These are phyloP conservation scores for Emergomyces orientalis DNA, from an alignment of 2,329 filamentous ascomycete species.

Conservation along the genomic window DNA sequence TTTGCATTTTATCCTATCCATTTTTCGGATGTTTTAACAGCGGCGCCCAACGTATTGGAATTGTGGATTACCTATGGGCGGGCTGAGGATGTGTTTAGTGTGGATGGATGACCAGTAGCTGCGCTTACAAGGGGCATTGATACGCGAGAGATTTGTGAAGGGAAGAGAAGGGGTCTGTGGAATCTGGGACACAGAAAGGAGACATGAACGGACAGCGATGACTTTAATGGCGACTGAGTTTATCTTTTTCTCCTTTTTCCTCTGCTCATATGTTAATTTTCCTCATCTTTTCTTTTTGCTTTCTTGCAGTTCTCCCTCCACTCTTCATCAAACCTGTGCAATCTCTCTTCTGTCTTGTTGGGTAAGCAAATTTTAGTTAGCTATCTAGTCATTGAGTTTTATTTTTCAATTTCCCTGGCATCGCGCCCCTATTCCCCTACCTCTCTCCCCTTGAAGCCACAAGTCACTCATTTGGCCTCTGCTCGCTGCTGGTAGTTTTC, in stretches of 20 bases:
- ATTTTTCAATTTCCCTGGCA: background rate
- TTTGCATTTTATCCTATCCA: background rate
- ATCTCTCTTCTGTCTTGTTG: background rate
- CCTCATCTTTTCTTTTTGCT: background rate
- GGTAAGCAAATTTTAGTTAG: background rate
- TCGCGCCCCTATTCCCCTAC: too few relatives aligned
- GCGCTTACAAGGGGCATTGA: background rate
- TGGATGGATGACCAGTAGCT: background rate
- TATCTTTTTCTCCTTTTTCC: background rate
- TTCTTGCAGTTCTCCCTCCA: background rate
- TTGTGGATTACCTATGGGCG: background rate
- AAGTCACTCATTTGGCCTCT: background rate
- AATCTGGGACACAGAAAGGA: background rate
- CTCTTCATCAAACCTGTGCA: background rate
- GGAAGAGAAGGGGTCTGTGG: background rate
- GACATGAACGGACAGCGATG: background rate
- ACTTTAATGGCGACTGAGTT: background rate
- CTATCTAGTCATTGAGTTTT: background rate
- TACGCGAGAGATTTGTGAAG: background rate
- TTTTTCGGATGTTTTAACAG: constrained; percentile 1
- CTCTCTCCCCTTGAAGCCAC: background rate
- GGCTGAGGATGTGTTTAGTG: background rate
- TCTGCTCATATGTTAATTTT: background rate
- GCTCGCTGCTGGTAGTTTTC: background rate
- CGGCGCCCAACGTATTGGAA: background rate